phyloP scores from a whole-genome alignment of 164 flowering plant genomes.

The Macadamia tetraphylla region DNA sequence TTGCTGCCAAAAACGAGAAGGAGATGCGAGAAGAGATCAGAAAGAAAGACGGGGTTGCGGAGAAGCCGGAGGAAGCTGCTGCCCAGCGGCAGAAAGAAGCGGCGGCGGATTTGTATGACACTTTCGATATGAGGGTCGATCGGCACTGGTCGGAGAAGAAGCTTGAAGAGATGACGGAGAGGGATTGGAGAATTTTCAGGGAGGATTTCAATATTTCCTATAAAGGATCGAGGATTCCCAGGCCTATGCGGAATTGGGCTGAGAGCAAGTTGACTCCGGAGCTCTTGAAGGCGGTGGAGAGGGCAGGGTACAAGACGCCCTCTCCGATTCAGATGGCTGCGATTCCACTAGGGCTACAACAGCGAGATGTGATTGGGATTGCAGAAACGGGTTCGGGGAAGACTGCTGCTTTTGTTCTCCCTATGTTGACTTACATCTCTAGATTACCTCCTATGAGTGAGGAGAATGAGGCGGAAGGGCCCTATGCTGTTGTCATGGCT shows the following conservation, averaged over 20 bases:
- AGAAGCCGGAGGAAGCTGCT: conserved; percentile 69
- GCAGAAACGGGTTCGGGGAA: conserved; percentile 96
- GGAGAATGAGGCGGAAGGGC: conserved; percentile 87
- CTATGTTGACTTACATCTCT: conserved; percentile 78
- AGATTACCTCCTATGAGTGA: conserved; percentile 73
- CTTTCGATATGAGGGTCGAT: conserved; percentile 77
- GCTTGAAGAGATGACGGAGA: conserved; percentile 86
- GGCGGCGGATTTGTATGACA: conserved; percentile 65
- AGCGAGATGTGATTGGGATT: conserved; percentile 85
- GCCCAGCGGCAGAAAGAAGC: conserved; percentile 57
- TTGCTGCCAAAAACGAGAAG: conserved; percentile 79
- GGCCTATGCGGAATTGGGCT: conserved; percentile 63
- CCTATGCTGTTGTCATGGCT: conserved; percentile 91
- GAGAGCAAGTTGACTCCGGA: too few relatives aligned
- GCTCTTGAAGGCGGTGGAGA: too few relatives aligned
- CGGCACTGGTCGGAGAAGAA: conserved; percentile 83
- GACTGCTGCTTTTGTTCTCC: conserved; percentile 91
- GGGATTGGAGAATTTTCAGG: conserved; percentile 87
- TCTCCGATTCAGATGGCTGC: conserved; percentile 34
- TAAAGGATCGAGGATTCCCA: conserved; percentile 79
- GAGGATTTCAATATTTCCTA: conserved; percentile 86
- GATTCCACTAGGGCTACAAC: conserved; percentile 80
- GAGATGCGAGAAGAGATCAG: conserved; percentile 69
- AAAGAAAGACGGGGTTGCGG: conserved; percentile 71
- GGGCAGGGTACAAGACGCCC: too few relatives aligned